A percentile compares a stretch with the other conserved stretches of the same genome.
phyloP scores from a whole-genome alignment of 2,329 filamentous ascomycete species.

The Coniella vitis region DNA sequence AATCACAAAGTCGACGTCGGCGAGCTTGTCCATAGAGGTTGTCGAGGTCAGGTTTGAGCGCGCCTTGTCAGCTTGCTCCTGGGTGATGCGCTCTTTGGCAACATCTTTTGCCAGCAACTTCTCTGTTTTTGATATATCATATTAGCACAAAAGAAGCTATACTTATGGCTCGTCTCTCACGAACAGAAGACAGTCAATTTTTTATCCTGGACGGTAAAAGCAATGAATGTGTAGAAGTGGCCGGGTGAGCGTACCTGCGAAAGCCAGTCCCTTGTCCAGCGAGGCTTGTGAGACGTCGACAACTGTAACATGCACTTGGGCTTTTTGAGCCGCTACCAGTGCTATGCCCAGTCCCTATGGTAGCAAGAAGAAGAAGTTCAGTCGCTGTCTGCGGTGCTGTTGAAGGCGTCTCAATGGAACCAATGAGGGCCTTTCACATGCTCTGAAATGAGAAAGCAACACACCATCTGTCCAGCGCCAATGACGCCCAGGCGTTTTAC shows the following conservation, averaged over 20 bases:
- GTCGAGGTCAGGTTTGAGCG: slow-evolving; percentile 63
- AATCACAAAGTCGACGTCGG: slow-evolving; percentile 90
- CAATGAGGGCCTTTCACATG: slow-evolving; percentile 31
- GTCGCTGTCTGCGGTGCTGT: slow-evolving; percentile 10
- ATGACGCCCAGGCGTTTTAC: slow-evolving; percentile 87
- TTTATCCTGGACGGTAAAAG: too few relatives aligned
- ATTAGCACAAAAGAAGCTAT: not conserved
- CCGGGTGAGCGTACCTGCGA: slow-evolving; percentile 58
- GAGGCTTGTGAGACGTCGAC: slow-evolving; percentile 80
- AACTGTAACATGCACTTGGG: slow-evolving; percentile 74
- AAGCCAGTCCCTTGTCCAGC: slow-evolving; percentile 81
- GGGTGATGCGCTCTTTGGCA: slow-evolving; percentile 75
- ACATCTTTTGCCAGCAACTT: slow-evolving; percentile 93
- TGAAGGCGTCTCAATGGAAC: too few relatives aligned
- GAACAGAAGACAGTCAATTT: too few relatives aligned
- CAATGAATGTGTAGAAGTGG: not conserved
- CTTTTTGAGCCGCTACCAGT: slow-evolving; percentile 81
- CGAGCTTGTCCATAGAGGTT: slow-evolving; percentile 69
- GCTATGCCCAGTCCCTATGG: slow-evolving; percentile 89
- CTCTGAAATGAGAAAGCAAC: slow-evolving; percentile 21
- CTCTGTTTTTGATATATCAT: slow-evolving; percentile 43
- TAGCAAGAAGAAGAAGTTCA: slow-evolving; percentile 21
- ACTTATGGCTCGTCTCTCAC: too few relatives aligned
- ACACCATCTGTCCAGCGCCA: slow-evolving; percentile 93
- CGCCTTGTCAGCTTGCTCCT: slow-evolving; percentile 69